phyloP scores from a whole-genome alignment of 441 rosid genomes.

The Euphorbia celastroides region DNA sequence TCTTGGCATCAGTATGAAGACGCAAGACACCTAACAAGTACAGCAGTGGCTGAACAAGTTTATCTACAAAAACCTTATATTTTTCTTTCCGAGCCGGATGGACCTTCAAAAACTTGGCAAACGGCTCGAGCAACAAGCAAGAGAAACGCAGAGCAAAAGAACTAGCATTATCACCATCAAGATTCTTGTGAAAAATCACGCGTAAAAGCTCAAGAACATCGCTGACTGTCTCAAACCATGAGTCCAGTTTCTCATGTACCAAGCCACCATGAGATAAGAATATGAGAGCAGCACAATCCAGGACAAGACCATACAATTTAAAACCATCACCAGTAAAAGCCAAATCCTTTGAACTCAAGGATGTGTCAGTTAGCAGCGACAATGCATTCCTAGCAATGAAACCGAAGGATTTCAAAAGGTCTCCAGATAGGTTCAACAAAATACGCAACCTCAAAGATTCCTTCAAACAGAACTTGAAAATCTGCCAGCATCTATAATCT shows the following conservation, averaged over 20 bases:
- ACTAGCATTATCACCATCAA: constrained; percentile 35
- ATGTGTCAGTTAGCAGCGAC: constrained; percentile 26
- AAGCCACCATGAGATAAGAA: constrained; percentile 54
- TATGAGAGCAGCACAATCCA: constrained; percentile 57
- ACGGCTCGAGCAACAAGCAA: constrained; percentile 72
- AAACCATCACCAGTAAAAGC: constrained; percentile 37
- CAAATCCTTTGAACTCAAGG: constrained; percentile 23
- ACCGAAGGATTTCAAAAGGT: constrained; percentile 54
- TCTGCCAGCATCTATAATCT: constrained; percentile 78
- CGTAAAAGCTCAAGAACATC: constrained; percentile 48
- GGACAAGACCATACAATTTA: constrained; percentile 40
- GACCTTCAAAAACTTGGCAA: constrained; percentile 60
- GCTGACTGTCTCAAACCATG: constrained; percentile 61
- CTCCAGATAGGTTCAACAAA: constrained; percentile 46
- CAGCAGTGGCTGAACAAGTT: constrained; percentile 71
- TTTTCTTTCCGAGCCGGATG: constrained; percentile 61
- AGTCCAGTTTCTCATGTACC: constrained; percentile 59
- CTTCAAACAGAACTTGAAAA: constrained; percentile 70
- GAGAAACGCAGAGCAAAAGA: constrained; percentile 46
- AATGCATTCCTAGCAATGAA: constrained; percentile 36
- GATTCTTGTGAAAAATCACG: constrained; percentile 34
- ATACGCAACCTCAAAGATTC: constrained; percentile 48
- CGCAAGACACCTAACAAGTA: constrained; percentile 45
- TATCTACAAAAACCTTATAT: constrained; percentile 51
- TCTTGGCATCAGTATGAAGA: constrained; percentile 26